phyloP scores from a whole-genome alignment of 192 early-diverging fungal species.

The Coemansia sp. region DNA sequence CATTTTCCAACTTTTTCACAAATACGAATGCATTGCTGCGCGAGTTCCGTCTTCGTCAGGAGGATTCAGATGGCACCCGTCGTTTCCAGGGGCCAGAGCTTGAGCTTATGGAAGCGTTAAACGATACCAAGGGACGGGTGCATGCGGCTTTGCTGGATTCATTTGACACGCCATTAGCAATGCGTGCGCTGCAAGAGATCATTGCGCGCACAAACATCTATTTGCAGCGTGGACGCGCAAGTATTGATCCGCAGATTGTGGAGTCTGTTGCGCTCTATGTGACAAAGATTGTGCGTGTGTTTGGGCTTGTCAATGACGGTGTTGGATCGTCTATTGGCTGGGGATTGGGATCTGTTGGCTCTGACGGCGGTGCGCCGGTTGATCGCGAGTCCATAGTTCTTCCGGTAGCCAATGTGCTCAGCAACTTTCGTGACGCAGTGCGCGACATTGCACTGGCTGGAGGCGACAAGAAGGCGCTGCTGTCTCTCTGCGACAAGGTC shows the following conservation, averaged over 20 bases:
- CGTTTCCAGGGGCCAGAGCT: slow-evolving; percentile 70
- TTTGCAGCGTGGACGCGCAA: slow-evolving; percentile 61
- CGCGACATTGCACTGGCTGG: slow-evolving; percentile 66
- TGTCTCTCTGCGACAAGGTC: slow-evolving; percentile 80
- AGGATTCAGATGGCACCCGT: slow-evolving; percentile 69
- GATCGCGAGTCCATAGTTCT: slow-evolving; percentile 64
- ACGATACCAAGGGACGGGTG: slow-evolving; percentile 67
- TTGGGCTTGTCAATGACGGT: slow-evolving; percentile 72
- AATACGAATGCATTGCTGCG: slow-evolving; percentile 76
- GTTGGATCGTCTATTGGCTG: slow-evolving; percentile 72
- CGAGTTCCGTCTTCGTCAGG: slow-evolving; percentile 58
- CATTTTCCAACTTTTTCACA: slow-evolving; percentile 88
- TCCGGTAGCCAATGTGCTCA: slow-evolving; percentile 79
- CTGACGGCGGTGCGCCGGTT: slow-evolving; percentile 18
- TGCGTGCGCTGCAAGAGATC: slow-evolving; percentile 77
- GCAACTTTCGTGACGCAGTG: slow-evolving; percentile 87
- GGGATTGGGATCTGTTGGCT: slow-evolving; percentile 36
- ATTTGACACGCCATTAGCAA: slow-evolving; percentile 84
- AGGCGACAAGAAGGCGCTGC: slow-evolving; percentile 59
- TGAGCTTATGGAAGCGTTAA: slow-evolving; percentile 65
- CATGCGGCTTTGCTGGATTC: slow-evolving; percentile 88
- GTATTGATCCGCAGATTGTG: slow-evolving; percentile 69
- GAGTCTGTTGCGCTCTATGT: slow-evolving; percentile 79
- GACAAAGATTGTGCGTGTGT: slow-evolving; percentile 76
- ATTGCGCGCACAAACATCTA: slow-evolving; percentile 82